These are phyloP conservation scores for Cyathus olla DNA, from an alignment of 1,284 basidiomycete genomes.

Conservation along the genomic window DNA sequence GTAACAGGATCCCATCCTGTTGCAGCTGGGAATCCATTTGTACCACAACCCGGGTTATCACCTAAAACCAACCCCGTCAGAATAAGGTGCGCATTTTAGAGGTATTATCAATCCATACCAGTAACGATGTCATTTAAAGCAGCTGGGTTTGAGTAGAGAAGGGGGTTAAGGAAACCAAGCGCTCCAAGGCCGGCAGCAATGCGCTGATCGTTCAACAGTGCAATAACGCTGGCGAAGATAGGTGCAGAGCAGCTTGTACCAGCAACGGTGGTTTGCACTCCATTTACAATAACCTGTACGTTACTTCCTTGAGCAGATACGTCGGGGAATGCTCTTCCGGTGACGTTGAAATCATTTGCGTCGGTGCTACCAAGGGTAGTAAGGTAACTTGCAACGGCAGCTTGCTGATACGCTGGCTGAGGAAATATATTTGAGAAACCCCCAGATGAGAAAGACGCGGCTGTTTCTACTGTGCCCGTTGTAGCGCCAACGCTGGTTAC, in stretches of 20 bases:
- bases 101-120: conserved; percentile 6
- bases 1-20: conserved; percentile 33
- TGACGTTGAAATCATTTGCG: conserved; percentile 30
- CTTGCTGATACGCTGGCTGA: conserved; percentile 43
- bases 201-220: conserved; percentile 23
- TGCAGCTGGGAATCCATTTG: conserved; percentile 21
- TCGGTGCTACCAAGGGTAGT: conserved; percentile 38
- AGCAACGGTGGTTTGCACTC: conserved; percentile 10
- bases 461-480: conserved; percentile 25
- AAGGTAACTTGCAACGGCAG: conserved; percentile 40
- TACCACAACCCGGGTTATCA: conserved; percentile 26
- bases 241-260: conserved; percentile 26
- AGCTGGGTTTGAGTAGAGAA: conserved; percentile 27
- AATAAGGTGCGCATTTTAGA: not conserved
- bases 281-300: conserved; percentile 19
- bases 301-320: conserved; percentile 24
- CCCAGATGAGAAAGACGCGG: conserved; percentile 38
- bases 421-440: conserved; percentile 50
- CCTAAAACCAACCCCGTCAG: not conserved
- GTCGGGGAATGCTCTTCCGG: conserved; percentile 28
- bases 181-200: conserved; percentile 15
- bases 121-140: conserved; percentile 36
- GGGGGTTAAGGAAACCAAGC: conserved; percentile 32
- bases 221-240: conserved; percentile 27
- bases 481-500: conserved; percentile 45